A percentile compares a stretch with the other conserved stretches of the same genome.
Evolutionary conservation across 1,284 basidiomycete species (phyloP).

Genomic region (Vanrija sp.): DNA sequence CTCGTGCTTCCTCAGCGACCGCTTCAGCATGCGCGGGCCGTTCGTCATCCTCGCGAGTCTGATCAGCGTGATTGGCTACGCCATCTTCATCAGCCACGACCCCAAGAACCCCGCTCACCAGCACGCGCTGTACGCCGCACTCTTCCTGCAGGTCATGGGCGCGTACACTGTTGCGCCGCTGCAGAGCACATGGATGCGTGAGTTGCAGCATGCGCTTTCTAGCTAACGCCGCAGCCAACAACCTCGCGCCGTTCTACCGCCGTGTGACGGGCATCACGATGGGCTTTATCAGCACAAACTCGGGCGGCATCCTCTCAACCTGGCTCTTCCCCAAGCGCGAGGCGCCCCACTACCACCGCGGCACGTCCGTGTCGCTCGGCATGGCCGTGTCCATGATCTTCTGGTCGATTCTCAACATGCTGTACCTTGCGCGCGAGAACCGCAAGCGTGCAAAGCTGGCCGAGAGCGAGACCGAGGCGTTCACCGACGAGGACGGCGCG

Average conservation of each 20-base stretch:
- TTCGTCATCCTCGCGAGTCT: slow-evolving; percentile 34
- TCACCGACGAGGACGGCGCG: neutral
- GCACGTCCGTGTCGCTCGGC: slow-evolving; percentile 36
- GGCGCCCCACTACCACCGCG: slow-evolving; percentile 51
- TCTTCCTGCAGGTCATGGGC: slow-evolving; percentile 44
- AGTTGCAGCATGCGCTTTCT: neutral
- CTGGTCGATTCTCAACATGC: slow-evolving; percentile 21
- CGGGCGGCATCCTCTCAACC: slow-evolving; percentile 58
- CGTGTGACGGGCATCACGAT: slow-evolving; percentile 58
- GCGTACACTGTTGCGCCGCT: slow-evolving; percentile 36
- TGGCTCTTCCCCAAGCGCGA: slow-evolving; percentile 56
- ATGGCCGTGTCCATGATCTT: slow-evolving; percentile 16
- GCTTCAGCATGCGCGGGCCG: slow-evolving; percentile 53
- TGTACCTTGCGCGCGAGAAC: slow-evolving; percentile 23
- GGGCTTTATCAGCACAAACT: slow-evolving; percentile 57
- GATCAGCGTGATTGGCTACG: slow-evolving; percentile 36
- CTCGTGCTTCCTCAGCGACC: slow-evolving; percentile 56
- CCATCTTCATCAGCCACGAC: slow-evolving; percentile 32
- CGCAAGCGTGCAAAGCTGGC: slow-evolving; percentile 2
- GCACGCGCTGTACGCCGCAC: slow-evolving; percentile 32
- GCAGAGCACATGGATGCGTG: slow-evolving; percentile 34
- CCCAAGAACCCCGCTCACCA: slow-evolving; percentile 11
- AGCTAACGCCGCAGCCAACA: slow-evolving; percentile 50
- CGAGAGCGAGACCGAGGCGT: neutral
- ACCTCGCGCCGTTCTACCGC: slow-evolving; percentile 57